phyloP scores from a whole-genome alignment of 129 eudicot species.

The Artemisia argyi region DNA sequence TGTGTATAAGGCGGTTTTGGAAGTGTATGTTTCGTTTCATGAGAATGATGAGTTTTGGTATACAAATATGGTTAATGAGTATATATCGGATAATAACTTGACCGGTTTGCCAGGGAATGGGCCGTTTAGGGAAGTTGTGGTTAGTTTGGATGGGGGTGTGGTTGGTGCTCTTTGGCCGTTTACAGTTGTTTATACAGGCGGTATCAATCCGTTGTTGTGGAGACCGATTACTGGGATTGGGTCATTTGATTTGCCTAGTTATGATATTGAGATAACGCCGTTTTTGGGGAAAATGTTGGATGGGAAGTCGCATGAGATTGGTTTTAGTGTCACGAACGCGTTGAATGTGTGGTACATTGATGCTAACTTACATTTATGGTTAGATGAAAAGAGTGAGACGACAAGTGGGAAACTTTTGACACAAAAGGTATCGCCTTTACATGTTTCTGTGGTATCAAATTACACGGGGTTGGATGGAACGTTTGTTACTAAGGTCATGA shows the following conservation, averaged over 20 bases:
- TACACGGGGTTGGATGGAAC: conserved; percentile 63
- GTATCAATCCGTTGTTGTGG: conserved; percentile 76
- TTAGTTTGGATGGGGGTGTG: not conserved
- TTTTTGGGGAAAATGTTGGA: not conserved
- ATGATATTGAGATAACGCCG: conserved; percentile 78
- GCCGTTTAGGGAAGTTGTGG: too few species aligned
- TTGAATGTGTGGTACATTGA: conserved; percentile 78
- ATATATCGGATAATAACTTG: conserved; percentile 16
- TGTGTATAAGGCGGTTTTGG: conserved; percentile 15
- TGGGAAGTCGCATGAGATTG: too few species aligned
- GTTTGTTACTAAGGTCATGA: conserved; percentile 42
- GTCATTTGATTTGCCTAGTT: conserved; percentile 72
- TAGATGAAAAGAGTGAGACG: conserved; percentile 44
- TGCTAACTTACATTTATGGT: conserved; percentile 81
- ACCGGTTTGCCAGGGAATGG: too few species aligned
- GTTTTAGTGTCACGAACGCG: conserved; percentile 65
- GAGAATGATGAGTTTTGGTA: too few species aligned
- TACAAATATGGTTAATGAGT: conserved; percentile 42
- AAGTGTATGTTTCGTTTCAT: too few species aligned
- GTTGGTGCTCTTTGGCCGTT: conserved; percentile 78
- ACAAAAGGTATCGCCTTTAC: conserved; percentile 33
- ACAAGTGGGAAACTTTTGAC: conserved; percentile 50
- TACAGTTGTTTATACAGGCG: conserved; percentile 75
- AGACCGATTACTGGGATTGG: conserved; percentile 74
- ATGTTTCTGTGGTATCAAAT: conserved; percentile 34